Conservation (phyloP, 2,329 filamentous ascomycete species). For the Scedosporium apiospermum region DNA sequence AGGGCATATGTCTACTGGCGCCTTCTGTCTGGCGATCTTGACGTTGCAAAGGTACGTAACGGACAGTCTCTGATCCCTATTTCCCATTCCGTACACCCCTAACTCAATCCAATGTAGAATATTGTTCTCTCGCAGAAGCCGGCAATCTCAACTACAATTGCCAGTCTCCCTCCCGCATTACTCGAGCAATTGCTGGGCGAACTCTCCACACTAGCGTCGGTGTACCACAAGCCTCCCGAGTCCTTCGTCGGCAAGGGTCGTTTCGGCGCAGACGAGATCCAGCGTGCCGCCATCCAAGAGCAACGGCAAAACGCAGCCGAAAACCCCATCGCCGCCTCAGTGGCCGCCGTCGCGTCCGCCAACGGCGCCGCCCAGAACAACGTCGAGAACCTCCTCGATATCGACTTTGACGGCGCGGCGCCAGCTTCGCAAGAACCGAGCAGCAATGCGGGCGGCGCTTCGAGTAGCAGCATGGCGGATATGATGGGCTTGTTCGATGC, state of each 20-base stretch:
- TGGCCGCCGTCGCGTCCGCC: conserved; percentile 55
- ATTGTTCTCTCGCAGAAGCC: conserved; percentile 92
- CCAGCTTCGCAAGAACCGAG: conserved; percentile 73
- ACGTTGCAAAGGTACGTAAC: conserved; percentile 65
- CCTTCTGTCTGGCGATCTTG: conserved; percentile 81
- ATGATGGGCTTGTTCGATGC: conserved; percentile 65
- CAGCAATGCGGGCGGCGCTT: conserved; percentile 42
- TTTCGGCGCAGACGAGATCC: conserved; percentile 88
- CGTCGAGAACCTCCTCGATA: conserved; percentile 89
- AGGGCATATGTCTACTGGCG: conserved; percentile 98
- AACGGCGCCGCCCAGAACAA: conserved; percentile 59
- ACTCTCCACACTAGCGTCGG: conserved; percentile 88
- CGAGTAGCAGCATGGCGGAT: conserved; percentile 45
- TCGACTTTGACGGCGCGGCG: conserved; percentile 88
- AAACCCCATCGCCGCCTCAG: conserved; percentile 83
- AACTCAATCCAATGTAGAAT: conserved; percentile 33
- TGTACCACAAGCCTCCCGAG: conserved; percentile 97
- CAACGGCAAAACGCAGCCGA: conserved; percentile 86
- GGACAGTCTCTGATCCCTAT: not conserved
- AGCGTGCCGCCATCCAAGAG: conserved; percentile 92
- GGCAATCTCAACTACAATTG: conserved; percentile 88
- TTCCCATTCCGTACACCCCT: conserved; percentile 10
- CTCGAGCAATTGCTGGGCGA: conserved; percentile 86
- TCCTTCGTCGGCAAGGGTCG: conserved; percentile 96
- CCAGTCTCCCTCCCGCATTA: conserved; percentile 70